Percentiles rank a stretch among this genome's conserved stretches.
Conservation (phyloP, 805 yeast species). For the Candida sanyiensis region DNA sequence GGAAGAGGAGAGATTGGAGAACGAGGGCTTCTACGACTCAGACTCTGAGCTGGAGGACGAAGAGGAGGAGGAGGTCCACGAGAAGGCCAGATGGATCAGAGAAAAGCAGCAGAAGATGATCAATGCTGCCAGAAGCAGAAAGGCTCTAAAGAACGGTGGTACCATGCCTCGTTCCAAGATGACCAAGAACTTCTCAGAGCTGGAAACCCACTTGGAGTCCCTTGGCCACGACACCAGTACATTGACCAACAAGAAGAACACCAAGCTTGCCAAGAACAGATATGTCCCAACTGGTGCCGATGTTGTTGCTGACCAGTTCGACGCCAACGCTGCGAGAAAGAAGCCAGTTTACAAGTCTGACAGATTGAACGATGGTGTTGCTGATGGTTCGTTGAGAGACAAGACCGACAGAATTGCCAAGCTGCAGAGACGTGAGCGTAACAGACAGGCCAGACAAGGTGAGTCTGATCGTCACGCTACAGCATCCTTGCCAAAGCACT, state of each 20-base stretch:
- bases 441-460: slow-evolving; percentile 87
- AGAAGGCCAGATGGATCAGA: slow-evolving; percentile 93
- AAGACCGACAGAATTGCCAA: slow-evolving; percentile 86
- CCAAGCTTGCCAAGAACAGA: slow-evolving; percentile 33
- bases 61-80: slow-evolving; percentile 61
- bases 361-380: slow-evolving; percentile 80
- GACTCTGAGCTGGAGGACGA: slow-evolving; percentile 69
- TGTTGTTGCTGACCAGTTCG: slow-evolving; percentile 27
- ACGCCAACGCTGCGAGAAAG: slow-evolving; percentile 26
- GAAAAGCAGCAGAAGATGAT: slow-evolving; percentile 92
- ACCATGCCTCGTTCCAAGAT: slow-evolving; percentile 87
- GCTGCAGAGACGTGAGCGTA: slow-evolving; percentile 88
- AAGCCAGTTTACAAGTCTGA: slow-evolving; percentile 54
- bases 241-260: slow-evolving; percentile 48
- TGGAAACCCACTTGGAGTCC: slow-evolving; percentile 86
- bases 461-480: slow-evolving; percentile 92
- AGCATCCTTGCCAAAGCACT: slow-evolving; percentile 85
- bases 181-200: slow-evolving; percentile 63
- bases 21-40: slow-evolving; percentile 92
- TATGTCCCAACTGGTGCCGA: slow-evolving; percentile 67
- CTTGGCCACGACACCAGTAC: slow-evolving; percentile 82
- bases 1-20: slow-evolving; percentile 91
- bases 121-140: slow-evolving; percentile 79
- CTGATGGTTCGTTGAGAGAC: slow-evolving; percentile 71
- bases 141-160: slow-evolving; percentile 79